Conservation (phyloP, 257 asterid species). For the Echites panduratus region DNA sequence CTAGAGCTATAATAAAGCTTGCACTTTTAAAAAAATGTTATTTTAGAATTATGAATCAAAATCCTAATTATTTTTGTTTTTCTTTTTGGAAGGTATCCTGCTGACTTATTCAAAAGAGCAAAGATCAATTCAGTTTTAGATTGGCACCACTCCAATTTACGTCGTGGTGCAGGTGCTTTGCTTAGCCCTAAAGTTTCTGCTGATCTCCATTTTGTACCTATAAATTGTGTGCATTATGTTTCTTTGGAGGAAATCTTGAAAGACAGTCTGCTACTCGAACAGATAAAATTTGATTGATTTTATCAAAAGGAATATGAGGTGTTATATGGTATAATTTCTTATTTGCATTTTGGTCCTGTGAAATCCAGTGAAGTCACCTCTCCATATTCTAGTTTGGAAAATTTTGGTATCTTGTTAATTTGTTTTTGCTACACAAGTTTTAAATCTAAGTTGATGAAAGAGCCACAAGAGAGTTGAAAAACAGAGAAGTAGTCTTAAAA, state of each 20-base stretch:
- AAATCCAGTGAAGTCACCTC: background rate
- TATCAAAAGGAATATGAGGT: no score
- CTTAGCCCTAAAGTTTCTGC: background rate
- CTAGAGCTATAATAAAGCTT: background rate
- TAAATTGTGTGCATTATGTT: background rate
- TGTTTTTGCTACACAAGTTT: background rate
- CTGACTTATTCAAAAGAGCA: constrained; percentile 69
- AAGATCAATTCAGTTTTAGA: constrained; percentile 78
- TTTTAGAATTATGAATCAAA: background rate
- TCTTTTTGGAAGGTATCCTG: constrained; percentile 66
- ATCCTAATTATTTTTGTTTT: constrained; percentile 1
- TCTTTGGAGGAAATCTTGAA: background rate
- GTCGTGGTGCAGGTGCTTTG: constrained; percentile 69
- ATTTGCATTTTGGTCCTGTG: background rate
- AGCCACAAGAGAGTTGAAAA: background rate
- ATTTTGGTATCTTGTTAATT: background rate
- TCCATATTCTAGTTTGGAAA: background rate
- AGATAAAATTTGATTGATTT: background rate
- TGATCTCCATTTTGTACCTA: background rate
- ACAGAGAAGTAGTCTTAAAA: background rate
- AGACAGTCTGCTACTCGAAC: background rate
- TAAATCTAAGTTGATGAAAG: background rate
- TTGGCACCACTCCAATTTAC: constrained; percentile 90
- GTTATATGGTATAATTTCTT: background rate
- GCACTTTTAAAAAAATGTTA: background rate